Evolutionary conservation across 2,329 filamentous ascomycete species (phyloP), one percentile per base, ranked within the genome.

Genomic region (Ophiostoma populinum): DNA sequence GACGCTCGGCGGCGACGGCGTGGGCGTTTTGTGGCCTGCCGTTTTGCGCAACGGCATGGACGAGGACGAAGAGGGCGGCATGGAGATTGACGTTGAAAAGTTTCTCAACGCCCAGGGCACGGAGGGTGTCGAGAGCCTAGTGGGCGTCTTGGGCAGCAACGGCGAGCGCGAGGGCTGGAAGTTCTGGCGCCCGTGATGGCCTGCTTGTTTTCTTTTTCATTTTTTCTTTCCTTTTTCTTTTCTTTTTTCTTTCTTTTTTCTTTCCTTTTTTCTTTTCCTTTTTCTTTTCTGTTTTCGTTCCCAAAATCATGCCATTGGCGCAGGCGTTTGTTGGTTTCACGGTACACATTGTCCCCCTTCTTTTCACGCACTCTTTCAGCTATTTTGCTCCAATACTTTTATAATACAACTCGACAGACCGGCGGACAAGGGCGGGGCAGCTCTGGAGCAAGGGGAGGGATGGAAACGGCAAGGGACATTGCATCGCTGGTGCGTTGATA

Each of bases 1-100:
- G 1, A 94, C 81, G 0, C 68, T 98, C 1, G 90, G 86, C 4
- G 86, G 87, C 25, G 82, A 94, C 48, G 90, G 90, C 10, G 82
- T 98, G 1, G 90, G 90, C 24, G 83, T 98, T 2, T 66, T 98
- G 5, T 93, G 81, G 74, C 90, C 90, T 1, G 90, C 90, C 0
- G 78, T 94, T 0, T 61, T 94, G 18, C 81, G 82, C 52, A 92
- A 92, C 41, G 81, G 79, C 6, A 72, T 69, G n/a, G 74, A 78
- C 24, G 77, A 82, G 47, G 78, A 83, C 44, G 64, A 70, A 1
- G 71, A 82, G 43, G 82, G 82, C 22, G 83, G 83, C 17, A 82
- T 90, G 59, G 86, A 94, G 56, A 95, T 98, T 48, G 81, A 93
- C 47, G 67, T 87, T 48, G 83, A 94, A 39, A 65, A 63, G 40